Percentiles rank a stretch among this genome's conserved stretches.
phyloP scores from a whole-genome alignment of 306 rosid species.

The Citrullus colocynthis region DNA sequence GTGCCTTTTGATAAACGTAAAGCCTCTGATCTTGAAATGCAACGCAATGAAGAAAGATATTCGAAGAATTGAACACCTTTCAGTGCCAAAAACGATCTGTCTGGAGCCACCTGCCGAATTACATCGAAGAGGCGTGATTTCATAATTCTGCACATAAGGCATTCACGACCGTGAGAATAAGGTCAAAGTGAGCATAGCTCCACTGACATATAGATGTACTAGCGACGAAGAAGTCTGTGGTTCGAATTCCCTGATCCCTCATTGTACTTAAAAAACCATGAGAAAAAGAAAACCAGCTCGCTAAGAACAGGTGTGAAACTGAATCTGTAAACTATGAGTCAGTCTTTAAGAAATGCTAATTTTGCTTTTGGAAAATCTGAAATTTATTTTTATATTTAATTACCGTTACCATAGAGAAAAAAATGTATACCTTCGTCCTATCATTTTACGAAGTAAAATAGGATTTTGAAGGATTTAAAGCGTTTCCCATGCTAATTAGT shows the following conservation, averaged over 20 bases:
- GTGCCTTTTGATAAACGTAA: slow-evolving; percentile 36
- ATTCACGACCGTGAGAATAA: not conserved
- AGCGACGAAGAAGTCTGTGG: too few species aligned
- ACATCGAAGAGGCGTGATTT: slow-evolving; percentile 23
- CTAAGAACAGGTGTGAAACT: not conserved
- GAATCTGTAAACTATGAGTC: not conserved
- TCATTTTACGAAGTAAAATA: not conserved
- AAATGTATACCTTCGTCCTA: too few species aligned
- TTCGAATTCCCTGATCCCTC: too few species aligned
- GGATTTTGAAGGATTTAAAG: not conserved
- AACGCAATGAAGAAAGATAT: slow-evolving; percentile 60
- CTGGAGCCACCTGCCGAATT: slow-evolving; percentile 43
- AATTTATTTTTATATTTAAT: not conserved
- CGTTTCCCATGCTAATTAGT: not conserved
- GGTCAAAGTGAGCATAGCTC: too few species aligned
- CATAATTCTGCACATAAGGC: slow-evolving; percentile 32
- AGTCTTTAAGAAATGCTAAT: not conserved
- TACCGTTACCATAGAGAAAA: not conserved
- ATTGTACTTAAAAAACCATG: too few species aligned
- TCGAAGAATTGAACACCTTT: slow-evolving; percentile 45
- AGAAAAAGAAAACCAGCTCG: not conserved
- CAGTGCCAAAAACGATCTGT: slow-evolving; percentile 26
- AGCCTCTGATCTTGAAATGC: slow-evolving; percentile 58
- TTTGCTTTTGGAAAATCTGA: not conserved
- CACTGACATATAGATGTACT: too few species aligned